phyloP scores from a whole-genome alignment of 306 rosid species.

The Prunus salicina region DNA sequence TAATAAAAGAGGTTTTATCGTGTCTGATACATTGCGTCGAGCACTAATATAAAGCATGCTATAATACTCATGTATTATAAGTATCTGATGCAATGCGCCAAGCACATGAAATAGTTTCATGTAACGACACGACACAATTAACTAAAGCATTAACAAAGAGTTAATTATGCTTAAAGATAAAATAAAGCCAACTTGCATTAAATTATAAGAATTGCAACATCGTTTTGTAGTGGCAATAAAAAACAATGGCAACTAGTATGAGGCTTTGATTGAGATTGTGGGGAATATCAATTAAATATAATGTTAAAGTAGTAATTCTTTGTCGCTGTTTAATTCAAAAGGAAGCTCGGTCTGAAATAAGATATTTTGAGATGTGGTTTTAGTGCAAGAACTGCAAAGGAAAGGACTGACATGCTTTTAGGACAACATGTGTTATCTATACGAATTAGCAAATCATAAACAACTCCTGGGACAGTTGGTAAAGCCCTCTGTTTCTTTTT shows the following conservation, averaged over 20 bases:
- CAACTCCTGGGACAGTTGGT: neutral
- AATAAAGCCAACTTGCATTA: neutral
- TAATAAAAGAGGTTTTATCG: too few species aligned
- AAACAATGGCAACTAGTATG: neutral
- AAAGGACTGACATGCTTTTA: neutral
- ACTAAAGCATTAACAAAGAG: neutral
- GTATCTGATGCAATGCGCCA: neutral
- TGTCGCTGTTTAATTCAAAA: neutral
- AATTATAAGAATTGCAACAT: neutral
- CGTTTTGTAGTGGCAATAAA: neutral
- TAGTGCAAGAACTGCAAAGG: neutral
- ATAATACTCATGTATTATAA: neutral
- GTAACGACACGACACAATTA: neutral
- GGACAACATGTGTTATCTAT: neutral
- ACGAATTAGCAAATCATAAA: neutral
- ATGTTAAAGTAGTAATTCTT: neutral
- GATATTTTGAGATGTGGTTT: neutral
- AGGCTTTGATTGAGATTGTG: neutral
- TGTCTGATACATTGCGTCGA: too few species aligned
- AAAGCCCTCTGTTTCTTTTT: neutral
- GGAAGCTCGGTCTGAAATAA: neutral
- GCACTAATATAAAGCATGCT: too few species aligned
- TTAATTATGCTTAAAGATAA: neutral
- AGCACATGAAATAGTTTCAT: neutral
- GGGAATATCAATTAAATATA: neutral